A percentile compares a stretch with the other conserved stretches of the same genome.
Conservation (phyloP, 2,329 filamentous ascomycete species). For the Pseudogymnoascus sp. region DNA sequence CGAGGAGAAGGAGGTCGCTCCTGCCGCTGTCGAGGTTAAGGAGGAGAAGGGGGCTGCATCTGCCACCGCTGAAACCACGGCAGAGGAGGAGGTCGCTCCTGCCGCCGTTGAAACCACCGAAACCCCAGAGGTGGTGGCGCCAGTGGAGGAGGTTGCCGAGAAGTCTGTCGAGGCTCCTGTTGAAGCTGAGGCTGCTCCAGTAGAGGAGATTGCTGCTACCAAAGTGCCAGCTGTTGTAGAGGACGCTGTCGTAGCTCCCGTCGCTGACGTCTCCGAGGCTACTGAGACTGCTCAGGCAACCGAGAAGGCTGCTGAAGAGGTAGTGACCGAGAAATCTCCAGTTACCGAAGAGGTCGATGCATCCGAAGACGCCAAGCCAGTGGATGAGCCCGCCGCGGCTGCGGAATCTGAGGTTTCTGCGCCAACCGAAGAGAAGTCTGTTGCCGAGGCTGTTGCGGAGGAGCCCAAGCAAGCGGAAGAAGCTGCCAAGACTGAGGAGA, state of each 20-base stretch:
- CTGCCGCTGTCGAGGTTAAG: background rate
- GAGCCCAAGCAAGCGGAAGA: background rate
- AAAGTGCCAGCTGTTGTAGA: background rate
- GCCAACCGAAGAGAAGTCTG: background rate
- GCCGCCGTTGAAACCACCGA: background rate
- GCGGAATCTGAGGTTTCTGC: background rate
- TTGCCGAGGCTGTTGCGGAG: background rate
- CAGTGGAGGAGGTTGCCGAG: background rate
- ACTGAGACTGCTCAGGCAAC: background rate
- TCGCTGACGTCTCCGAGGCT: background rate
- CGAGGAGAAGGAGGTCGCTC: background rate
- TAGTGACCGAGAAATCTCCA: background rate
- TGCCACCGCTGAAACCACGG: background rate
- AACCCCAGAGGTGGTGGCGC: background rate
- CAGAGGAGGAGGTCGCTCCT: background rate
- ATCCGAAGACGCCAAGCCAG: background rate
- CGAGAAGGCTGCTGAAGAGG: background rate
- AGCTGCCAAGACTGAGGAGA: background rate
- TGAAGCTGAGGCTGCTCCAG: background rate
- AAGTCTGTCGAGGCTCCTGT: background rate
- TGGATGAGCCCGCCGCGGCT: background rate
- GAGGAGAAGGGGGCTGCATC: background rate
- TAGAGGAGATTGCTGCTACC: background rate
- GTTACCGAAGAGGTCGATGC: background rate
- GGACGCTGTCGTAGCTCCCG: no score